These are phyloP conservation scores for Podila horticola DNA, from an alignment of 192 early-diverging fungal genomes.

Conservation along the genomic window DNA sequence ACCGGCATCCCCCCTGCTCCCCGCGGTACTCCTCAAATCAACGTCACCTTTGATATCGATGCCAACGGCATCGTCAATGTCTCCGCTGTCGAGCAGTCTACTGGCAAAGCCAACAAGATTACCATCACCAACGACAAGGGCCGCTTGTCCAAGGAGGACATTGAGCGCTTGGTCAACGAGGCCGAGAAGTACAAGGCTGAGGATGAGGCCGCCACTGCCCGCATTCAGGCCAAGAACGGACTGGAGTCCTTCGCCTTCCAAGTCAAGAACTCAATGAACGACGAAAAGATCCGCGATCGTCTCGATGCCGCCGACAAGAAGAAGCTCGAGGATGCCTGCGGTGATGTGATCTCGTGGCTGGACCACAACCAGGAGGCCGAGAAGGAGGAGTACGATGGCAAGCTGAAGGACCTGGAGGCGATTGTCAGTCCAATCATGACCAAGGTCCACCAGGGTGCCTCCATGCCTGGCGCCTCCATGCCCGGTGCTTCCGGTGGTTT, in stretches of 20 bases:
- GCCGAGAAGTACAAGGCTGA: conserved; percentile 96
- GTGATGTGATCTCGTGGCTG: conserved; percentile 93
- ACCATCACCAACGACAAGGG: conserved; percentile 99
- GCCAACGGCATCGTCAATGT: conserved; percentile 97
- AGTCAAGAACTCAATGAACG: conserved; percentile 70
- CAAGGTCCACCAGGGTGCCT: conserved; percentile 85
- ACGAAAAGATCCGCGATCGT: conserved; percentile 88
- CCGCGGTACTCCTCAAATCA: conserved; percentile 96
- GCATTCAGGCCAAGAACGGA: conserved; percentile 87
- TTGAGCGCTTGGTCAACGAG: conserved; percentile 93
- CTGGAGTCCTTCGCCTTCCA: conserved; percentile 93
- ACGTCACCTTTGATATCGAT: conserved; percentile 94
- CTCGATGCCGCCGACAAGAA: conserved; percentile 85
- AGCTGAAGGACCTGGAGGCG: conserved; percentile 93
- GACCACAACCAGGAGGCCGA: conserved; percentile 90
- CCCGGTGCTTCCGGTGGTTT: conserved; percentile 74
- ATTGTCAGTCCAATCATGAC: conserved; percentile 97
- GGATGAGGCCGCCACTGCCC: conserved; percentile 89
- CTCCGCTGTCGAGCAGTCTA: conserved; percentile 88
- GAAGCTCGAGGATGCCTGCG: conserved; percentile 82
- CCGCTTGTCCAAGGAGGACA: conserved; percentile 95
- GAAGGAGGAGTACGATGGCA: conserved; percentile 95
- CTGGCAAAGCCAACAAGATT: conserved; percentile 92
- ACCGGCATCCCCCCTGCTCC: conserved; percentile 96
- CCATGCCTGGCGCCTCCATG: conserved; percentile 61